A percentile compares a stretch with the other conserved stretches of the same genome.
These are phyloP conservation scores for Epichloe bromicola DNA, from an alignment of 2,329 filamentous ascomycete genomes.

Conservation along the genomic window DNA sequence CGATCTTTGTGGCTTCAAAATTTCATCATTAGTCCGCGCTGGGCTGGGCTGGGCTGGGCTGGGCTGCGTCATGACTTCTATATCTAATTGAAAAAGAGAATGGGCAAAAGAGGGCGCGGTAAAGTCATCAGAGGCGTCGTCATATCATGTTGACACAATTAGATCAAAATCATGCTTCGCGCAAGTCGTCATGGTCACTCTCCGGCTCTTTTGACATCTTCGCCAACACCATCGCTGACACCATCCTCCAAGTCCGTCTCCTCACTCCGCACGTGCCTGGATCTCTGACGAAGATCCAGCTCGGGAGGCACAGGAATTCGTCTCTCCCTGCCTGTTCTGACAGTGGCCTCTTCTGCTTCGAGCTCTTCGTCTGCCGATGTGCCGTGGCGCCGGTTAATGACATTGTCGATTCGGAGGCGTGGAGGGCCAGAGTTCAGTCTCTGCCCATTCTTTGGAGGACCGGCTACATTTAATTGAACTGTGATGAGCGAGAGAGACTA, in stretches of 20 bases:
- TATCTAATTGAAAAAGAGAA: no score
- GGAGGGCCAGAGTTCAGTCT: conserved; percentile 24
- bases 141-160: neutral
- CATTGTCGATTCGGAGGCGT: conserved; percentile 25
- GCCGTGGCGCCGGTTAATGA: conserved; percentile 21
- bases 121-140: neutral
- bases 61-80: no score
- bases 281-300: neutral
- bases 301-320: neutral
- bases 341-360: neutral
- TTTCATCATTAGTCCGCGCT: no score
- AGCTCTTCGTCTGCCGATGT: conserved; percentile 7
- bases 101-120: no score
- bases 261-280: neutral
- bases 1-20: no score
- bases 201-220: neutral
- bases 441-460: conserved; percentile 24
- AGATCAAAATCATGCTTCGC: no score
- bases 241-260: conserved; percentile 1
- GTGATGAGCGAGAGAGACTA: no score
- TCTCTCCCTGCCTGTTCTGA: neutral
- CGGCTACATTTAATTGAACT: conserved; percentile 12
- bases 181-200: neutral
- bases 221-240: neutral
- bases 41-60: no score